Evolutionary conservation across 176 grass and related monocot genomes (phyloP), one percentile per base, ranked within the genome.

Genomic region (Cocos nucifera): DNA sequence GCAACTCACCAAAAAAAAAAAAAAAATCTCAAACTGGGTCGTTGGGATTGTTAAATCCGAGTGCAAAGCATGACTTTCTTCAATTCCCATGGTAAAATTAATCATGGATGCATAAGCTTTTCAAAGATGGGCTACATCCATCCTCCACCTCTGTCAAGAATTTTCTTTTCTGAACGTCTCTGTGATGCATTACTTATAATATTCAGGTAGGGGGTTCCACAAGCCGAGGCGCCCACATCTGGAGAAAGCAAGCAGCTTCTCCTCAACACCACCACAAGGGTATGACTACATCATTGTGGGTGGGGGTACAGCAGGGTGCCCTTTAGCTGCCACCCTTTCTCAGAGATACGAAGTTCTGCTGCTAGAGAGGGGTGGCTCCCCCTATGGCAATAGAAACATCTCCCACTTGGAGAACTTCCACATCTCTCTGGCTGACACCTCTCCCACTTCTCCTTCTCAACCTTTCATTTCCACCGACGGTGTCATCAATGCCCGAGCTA

Each of bases 331-430:
- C 19, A 94, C 89, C 55, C 75, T 94, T 50, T 94, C 85, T 4
- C 63, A 49, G 20, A 74, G 71, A 66, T 85, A 82, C 49, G 82
- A 50, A 62, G 83, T 95, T 59, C 81, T 89, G 49, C 49, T 65
- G 48, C 63, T 65, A 6, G 63, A 65, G 49, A 22, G 63, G 4
- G 63, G 63, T 0, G 63, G 77, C 0, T 82, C 85, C 3, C 89
- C 89, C 0, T 88, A 95, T 19, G 89, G 85, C 54, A 89, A 65
- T 49, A 75, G 67, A 53, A 95, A 95, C 75, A 51, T 95, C 54
- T 82, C 89, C 0, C 79, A 77, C 65, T 19, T 95, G 56, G 69
- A 85, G 65, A 95, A 95, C 74, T 95, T 95, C 72, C 89, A 88
- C 67, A 88, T 88, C 19, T 75, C 74, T 59, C 81, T 85, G 5